Base-by-base conservation (phyloP, 352 stramenopile genomes). In the Phytopythium kandeliae region DNA sequence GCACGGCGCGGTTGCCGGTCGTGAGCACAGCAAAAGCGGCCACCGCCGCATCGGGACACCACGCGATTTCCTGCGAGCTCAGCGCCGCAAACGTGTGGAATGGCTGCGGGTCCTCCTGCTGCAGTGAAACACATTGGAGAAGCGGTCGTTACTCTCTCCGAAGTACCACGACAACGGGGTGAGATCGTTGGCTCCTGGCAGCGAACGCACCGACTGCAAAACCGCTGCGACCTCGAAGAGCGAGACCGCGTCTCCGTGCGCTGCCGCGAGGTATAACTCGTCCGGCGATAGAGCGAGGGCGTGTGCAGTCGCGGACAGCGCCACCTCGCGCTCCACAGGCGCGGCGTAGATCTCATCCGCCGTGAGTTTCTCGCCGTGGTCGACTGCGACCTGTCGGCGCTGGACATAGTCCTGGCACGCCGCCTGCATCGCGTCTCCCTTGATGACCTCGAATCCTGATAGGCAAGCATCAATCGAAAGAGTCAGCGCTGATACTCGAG, bases 191-290 rank as follows among this genome's bases (percentile, higher is more conserved):
- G 9, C 28, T 4, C 28, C 9, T 31, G 28, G 28, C n/a, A n/a
- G n/a, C 16, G 54, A 26, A 42, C 71, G 33, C 64, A 86, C 75
- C 72, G 62, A 66, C n/a, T 71, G 52, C 11, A 71, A 28, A 48
- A 87, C 68, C 34, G 67, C 63, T 5, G 74, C 73, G 17, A 85
- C 68, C 62, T 89, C 74, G 57, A 74, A 89, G 15, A 87, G 53
- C 17, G 71, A 67, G 10, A 87, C 52, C 5, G 55, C 44, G 11
- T 70, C 53, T 37, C 60, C 73, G 41, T 80, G 86, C 4, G 69
- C 71, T 17, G 82, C 76, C 15, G 76, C 76, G 19, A 88, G 38
- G 15, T 61, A 56, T 17, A 71, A 43, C 47, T 91, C 74, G 41
- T 85, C 66, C 8, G 51, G 49, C 1, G 77, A 86, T 3, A 91